Base-by-base conservation (phyloP, 805 yeast species). In the Geotrichum ghanense region DNA sequence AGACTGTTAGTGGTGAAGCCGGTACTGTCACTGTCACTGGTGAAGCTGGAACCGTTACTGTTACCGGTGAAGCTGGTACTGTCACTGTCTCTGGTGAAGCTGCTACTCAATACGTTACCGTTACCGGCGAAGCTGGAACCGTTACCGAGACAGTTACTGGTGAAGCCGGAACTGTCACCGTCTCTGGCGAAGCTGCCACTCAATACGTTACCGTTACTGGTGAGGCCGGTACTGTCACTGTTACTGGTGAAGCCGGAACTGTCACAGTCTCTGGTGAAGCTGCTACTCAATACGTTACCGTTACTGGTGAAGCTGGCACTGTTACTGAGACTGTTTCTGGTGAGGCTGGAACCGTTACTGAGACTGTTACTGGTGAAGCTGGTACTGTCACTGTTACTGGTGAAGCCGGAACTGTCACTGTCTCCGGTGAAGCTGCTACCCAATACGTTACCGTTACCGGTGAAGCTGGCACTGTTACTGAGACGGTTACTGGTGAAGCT, bases 31-130 rank as follows among this genome's bases (percentile, higher is more conserved):
- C 54, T 25, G 48, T 45, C 24, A 50, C 45, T 31, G 37, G 37
- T 31, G 39, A 48, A 26, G 45, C 45, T 39, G 34, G 35, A 20
- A 47, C 50, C 21, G 19, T 46, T 22, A 54, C 54, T 25, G 51
- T 46, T 44, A 45, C 59, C 25, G 43, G 45, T 22, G 47, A 55
- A 44, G 41, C 35, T 22, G 27, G 31, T 5, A 46, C 49, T 21
- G 42, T 45, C 43, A 53, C 60, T 7, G 48, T 46, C 34, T 46
- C 59, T 27, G 43, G 45, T 22, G 47, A 55, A 44, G 41, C 35
- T 22, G 27, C 22, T 5, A 46, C 49, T 21, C 40, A 43, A 41
- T 51, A 58, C 5, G 48, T 46, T 31, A 31, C 37, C 16, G 37
- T n/a, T 6, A 19, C 37, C 16, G 37, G 37, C 5, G 16, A 31